Percentiles rank a stretch among this genome's conserved stretches.
phyloP scores from a whole-genome alignment of 2,329 filamentous ascomycete species.

The Aaosphaeria pasadenensis region DNA sequence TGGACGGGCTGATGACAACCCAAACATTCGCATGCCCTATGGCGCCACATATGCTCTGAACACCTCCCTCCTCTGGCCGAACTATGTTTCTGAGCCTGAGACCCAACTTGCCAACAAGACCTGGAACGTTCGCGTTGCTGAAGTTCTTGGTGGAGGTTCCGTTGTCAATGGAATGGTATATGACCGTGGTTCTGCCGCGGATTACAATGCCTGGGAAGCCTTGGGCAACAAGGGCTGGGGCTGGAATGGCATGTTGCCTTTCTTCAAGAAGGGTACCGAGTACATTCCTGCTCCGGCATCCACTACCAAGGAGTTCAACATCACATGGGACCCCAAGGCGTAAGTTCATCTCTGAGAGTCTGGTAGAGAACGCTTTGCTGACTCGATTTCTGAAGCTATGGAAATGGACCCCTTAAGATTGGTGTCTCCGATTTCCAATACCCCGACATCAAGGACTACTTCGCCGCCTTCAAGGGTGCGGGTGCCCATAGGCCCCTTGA shows the following conservation, averaged over 20 bases:
- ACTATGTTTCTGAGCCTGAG: conserved; percentile 1
- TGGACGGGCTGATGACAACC: conserved; percentile 19
- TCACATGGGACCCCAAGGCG: conserved; percentile 21
- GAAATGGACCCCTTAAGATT: conserved; percentile 22
- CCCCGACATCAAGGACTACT: conserved; percentile 21
- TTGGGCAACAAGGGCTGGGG: conserved; percentile 1
- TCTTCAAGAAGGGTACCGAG: conserved; percentile 16
- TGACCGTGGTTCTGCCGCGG: conserved; percentile 1
- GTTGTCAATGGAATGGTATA: conserved; percentile 1
- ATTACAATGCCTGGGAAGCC: neutral
- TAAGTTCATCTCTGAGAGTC: conserved; percentile 6
- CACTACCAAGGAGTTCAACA: conserved; percentile 9
- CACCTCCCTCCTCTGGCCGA: neutral
- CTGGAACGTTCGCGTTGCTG: neutral
- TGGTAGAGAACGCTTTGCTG: neutral
- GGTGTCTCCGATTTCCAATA: conserved; percentile 26
- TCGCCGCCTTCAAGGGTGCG: conserved; percentile 18
- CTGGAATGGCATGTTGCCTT: conserved; percentile 1
- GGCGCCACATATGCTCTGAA: conserved; percentile 19
- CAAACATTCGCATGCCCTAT: conserved; percentile 19
- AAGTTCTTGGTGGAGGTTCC: conserved; percentile 1
- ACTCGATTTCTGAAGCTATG: conserved; percentile 12
- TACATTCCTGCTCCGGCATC: conserved; percentile 17
- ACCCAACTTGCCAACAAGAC: neutral
- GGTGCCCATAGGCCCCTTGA: conserved; percentile 16